A percentile compares a stretch with the other conserved stretches of the same genome.
Evolutionary conservation across 2,329 filamentous ascomycete species (phyloP).

Genomic region (Paraphoma sp.): DNA sequence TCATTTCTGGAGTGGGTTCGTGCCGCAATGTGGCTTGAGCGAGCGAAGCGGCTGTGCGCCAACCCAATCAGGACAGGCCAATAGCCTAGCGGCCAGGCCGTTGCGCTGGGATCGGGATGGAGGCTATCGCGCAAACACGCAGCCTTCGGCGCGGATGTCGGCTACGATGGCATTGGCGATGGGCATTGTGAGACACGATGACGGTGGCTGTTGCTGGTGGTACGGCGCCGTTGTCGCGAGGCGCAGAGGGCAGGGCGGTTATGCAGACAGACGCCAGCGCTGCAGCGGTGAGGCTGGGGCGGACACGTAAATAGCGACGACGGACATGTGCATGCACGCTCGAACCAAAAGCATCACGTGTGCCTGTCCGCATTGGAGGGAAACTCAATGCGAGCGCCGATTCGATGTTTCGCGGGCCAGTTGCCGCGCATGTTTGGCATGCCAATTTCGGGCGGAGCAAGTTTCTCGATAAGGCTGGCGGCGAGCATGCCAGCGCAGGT

Average conservation of each 20-base stretch:
- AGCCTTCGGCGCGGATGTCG: not conserved
- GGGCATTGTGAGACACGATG: not conserved
- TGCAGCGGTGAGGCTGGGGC: constrained; percentile 14
- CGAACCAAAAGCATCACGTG: constrained; percentile 8
- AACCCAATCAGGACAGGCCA: not conserved
- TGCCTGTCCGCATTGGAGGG: constrained; percentile 2
- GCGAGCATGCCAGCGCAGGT: constrained; percentile 5
- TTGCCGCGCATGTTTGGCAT: constrained; percentile 6
- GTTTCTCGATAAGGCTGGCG: constrained; percentile 1
- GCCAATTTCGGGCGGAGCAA: constrained; percentile 12
- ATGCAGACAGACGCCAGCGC: not conserved
- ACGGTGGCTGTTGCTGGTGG: not conserved
- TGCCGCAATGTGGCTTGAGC: not conserved
- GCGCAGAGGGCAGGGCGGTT: not conserved
- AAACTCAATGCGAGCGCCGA: constrained; percentile 1
- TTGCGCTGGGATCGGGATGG: not conserved
- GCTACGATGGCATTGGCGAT: not conserved
- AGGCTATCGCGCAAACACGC: not conserved
- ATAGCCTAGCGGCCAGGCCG: not conserved
- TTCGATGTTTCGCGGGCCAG: not conserved
- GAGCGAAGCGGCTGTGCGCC: not conserved
- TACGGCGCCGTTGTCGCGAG: constrained; percentile 4
- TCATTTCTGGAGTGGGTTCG: constrained; percentile 6
- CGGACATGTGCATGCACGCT: constrained; percentile 5
- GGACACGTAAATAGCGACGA: constrained; percentile 1